Evolutionary conservation across 1,139 yeast species (phyloP).

Genomic region (Geotrichum reessii): DNA sequence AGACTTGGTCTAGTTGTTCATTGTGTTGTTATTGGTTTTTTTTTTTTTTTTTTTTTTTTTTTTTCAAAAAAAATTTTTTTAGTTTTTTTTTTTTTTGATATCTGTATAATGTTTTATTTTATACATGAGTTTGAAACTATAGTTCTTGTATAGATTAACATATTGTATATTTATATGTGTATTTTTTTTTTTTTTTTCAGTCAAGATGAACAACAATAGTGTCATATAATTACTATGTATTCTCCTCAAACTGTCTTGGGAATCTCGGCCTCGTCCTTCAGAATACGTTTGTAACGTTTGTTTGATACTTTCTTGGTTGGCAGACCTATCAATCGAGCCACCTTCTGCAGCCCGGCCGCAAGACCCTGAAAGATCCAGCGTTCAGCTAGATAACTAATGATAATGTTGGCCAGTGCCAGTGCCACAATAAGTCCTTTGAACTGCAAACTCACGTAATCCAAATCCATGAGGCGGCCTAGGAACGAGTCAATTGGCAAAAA

Average conservation of each 20-base stretch:
- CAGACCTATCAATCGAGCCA: constrained; percentile 27
- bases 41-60: too few relatives aligned
- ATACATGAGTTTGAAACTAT: too few relatives aligned
- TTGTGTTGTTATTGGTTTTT: background rate
- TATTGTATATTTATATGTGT: too few relatives aligned
- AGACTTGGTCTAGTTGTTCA: background rate
- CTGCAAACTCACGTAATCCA: constrained; percentile 52
- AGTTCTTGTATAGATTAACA: background rate
- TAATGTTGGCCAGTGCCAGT: constrained; percentile 48
- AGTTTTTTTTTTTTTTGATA: too few relatives aligned
- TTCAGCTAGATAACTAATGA: constrained; percentile 45
- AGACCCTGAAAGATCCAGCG: constrained; percentile 34
- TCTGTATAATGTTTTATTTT: background rate
- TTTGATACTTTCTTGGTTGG: constrained; percentile 17
- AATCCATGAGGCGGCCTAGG: constrained; percentile 66
- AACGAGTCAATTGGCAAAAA: constrained; percentile 40
- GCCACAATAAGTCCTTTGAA: constrained; percentile 51
- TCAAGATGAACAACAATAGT: background rate
- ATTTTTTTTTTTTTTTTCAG: too few relatives aligned
- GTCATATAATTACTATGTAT: background rate
- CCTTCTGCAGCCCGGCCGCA: constrained; percentile 31
- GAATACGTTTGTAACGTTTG: constrained; percentile 17
- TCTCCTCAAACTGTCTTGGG: constrained; percentile 5
- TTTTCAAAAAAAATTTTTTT: too few relatives aligned
- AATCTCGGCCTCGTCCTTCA: constrained; percentile 3